Evolutionary conservation across 1,284 basidiomycete genomes (phyloP).

Genomic region (Microbotryum violaceum): DNA sequence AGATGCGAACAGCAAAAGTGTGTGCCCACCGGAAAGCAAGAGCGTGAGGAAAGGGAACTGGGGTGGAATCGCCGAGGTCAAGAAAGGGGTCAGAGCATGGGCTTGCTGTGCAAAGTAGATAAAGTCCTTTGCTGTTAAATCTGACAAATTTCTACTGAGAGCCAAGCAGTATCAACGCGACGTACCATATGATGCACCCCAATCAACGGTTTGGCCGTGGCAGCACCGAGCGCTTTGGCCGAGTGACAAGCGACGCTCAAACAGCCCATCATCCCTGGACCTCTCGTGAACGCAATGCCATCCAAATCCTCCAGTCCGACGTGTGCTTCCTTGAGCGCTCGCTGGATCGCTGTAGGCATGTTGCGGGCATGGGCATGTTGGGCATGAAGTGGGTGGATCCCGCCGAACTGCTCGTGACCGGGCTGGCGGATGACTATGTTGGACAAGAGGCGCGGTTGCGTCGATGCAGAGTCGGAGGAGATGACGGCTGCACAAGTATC

Average conservation of each 20-base stretch:
- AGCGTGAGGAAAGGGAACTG: slow-evolving; percentile 78
- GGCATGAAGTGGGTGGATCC: slow-evolving; percentile 64
- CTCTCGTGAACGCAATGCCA: slow-evolving; percentile 82
- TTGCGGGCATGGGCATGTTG: slow-evolving; percentile 50
- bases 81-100: slow-evolving; percentile 74
- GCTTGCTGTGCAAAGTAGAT: slow-evolving; percentile 56
- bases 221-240: slow-evolving; percentile 71
- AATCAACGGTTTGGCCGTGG: slow-evolving; percentile 65
- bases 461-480: slow-evolving; percentile 51
- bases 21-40: slow-evolving; percentile 84
- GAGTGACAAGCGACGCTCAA: slow-evolving; percentile 67
- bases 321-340: slow-evolving; percentile 59
- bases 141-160: not conserved
- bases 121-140: no score
- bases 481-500: slow-evolving; percentile 82
- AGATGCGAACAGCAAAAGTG: slow-evolving; percentile 67
- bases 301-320: slow-evolving; percentile 59
- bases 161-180: slow-evolving; percentile 9
- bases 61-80: slow-evolving; percentile 52
- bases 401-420: slow-evolving; percentile 61
- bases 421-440: slow-evolving; percentile 78
- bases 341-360: slow-evolving; percentile 64
- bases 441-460: slow-evolving; percentile 49
- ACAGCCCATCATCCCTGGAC: slow-evolving; percentile 77
- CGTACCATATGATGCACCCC: slow-evolving; percentile 90